Evolutionary conservation across 2,329 filamentous ascomycete genomes (phyloP).

Genomic region (Alternaria atra): DNA sequence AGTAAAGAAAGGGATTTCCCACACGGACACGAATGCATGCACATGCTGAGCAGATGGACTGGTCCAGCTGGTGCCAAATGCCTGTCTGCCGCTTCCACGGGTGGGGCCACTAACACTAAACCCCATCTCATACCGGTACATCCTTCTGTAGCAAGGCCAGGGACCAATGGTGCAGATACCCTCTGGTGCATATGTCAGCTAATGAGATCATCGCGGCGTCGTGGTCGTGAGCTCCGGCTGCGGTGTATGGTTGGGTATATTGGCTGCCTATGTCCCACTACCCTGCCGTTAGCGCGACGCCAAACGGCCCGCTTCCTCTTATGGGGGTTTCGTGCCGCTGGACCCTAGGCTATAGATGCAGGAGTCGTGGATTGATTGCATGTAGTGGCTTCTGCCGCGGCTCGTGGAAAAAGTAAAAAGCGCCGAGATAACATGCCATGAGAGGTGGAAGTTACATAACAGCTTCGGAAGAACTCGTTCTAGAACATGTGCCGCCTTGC

Average conservation of each 20-base stretch:
- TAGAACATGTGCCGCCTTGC: background rate
- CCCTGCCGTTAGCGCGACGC: constrained; percentile 4
- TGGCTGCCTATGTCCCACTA: background rate
- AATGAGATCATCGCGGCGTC: constrained; percentile 3
- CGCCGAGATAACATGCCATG: background rate
- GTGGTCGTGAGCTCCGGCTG: background rate
- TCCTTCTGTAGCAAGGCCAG: background rate
- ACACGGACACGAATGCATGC: constrained; percentile 1
- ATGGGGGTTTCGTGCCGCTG: constrained; percentile 2
- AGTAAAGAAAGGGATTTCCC: constrained; percentile 9
- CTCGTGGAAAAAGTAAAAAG: background rate
- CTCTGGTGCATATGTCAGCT: background rate
- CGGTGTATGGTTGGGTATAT: constrained; percentile 4
- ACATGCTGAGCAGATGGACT: constrained; percentile 6
- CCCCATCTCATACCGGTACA: background rate
- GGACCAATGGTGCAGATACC: background rate
- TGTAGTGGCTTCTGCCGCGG: constrained; percentile 4
- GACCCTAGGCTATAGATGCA: constrained; percentile 1
- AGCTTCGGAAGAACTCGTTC: constrained; percentile 3
- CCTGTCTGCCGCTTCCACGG: constrained; percentile 6
- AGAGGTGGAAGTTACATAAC: background rate
- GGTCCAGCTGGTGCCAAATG: constrained; percentile 3
- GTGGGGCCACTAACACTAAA: constrained; percentile 1
- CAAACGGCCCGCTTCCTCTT: constrained; percentile 14
- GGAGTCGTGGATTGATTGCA: constrained; percentile 3